Conservation (phyloP, 306 rosid genomes). For the Prunus salicina region DNA sequence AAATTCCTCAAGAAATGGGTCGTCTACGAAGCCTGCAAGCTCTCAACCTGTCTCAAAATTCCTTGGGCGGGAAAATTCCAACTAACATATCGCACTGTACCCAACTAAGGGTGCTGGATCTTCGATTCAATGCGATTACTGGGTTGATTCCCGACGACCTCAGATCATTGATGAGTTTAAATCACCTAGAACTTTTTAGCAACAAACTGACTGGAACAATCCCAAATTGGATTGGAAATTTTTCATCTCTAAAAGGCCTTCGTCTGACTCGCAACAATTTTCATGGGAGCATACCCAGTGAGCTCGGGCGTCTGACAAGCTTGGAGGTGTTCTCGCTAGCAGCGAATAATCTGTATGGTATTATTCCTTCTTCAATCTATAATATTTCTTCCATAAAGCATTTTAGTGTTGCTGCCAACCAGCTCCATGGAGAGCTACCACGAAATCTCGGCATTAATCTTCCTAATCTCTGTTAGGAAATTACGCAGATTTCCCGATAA, state of each 20-base stretch:
- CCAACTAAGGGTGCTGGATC: background rate
- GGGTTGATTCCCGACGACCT: slow-evolving; percentile 18
- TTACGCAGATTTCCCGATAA: too few species aligned
- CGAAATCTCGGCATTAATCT: background rate
- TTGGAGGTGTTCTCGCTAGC: slow-evolving; percentile 4
- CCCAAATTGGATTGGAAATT: slow-evolving; percentile 49
- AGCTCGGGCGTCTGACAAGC: slow-evolving; percentile 27
- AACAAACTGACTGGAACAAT: slow-evolving; percentile 44
- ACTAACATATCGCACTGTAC: slow-evolving; percentile 29
- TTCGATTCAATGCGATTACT: background rate
- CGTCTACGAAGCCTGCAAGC: background rate
- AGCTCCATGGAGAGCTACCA: slow-evolving; percentile 41
- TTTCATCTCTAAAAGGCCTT: slow-evolving; percentile 26
- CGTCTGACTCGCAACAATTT: slow-evolving; percentile 4
- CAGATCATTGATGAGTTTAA: slow-evolving; percentile 2
- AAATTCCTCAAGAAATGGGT: slow-evolving; percentile 31
- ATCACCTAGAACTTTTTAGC: background rate
- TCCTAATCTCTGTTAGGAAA: too few species aligned
- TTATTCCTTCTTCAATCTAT: slow-evolving; percentile 27
- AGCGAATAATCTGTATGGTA: slow-evolving; percentile 38
- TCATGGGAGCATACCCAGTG: background rate
- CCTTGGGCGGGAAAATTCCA: slow-evolving; percentile 31
- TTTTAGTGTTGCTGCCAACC: slow-evolving; percentile 23
- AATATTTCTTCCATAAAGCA: background rate
- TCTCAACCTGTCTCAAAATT: slow-evolving; percentile 22